Evolutionary conservation across 495 filamentous ascomycete genomes (phyloP), one percentile per base, ranked within the genome.

Genomic region (Bathelium albidoporum): DNA sequence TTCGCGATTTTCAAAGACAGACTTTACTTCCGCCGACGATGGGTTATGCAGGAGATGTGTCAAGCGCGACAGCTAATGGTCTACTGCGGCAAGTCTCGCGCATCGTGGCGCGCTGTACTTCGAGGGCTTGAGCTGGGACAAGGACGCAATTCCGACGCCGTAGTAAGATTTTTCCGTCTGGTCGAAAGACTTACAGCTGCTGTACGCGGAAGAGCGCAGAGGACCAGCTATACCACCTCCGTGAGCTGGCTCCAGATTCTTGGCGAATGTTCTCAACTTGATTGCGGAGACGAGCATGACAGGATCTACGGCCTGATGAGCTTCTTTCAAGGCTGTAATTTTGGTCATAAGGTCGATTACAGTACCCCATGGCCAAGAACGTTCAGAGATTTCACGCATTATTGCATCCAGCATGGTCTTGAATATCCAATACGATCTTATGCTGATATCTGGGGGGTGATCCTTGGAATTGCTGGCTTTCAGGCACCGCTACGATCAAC

Each of bases 21-120:
- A 24, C 49, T n/a, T 29, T 29, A 55, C 24, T 55, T 55, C 29
- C 49, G 20, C 24, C 49, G 24, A 9, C 49, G 49, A 7, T 55
- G 49, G 49, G 49, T 55, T 16, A 55, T 55, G 49, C 49, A 55
- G 29, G 49, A 55, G 29, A 55, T 55, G 49, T 55, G 49, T 29
- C 49, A 29, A 29, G 49, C 49, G 26, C 49, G 49, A 10, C 49
- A 16, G 26, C 49, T 55, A 2, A 29, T 55, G 4, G 24, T 55
- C 49, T 16, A 55, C 16, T 55, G 49, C 24, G 49, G 49, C 49
- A 16, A 55, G 9, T 55, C 49, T 9, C 24, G 29, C 16, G 16
- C 49, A 4, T 9, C 49, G 9, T 55, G 49, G 49, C 26, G 9
- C 24, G 20, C 49, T 9, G 49, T 55, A 26, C 20, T 7, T 24